phyloP scores from a whole-genome alignment of 805 yeast genomes.

The Candida chilensis region DNA sequence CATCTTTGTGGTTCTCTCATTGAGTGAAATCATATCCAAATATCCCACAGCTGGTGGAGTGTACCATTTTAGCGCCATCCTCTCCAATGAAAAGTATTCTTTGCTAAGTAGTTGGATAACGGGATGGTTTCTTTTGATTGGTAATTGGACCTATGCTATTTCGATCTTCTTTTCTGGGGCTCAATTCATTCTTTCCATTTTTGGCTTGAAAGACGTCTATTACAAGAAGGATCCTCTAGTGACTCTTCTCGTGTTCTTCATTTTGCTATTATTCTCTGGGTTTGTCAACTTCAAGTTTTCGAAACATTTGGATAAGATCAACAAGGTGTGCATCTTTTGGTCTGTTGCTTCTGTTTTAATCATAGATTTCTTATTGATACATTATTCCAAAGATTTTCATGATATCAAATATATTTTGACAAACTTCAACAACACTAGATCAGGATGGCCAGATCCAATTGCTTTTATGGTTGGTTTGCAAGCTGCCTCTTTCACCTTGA shows the following conservation, averaged over 20 bases:
- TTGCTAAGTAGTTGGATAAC: conserved; percentile 63
- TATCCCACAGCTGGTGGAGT: conserved; percentile 73
- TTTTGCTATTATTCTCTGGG: conserved; percentile 50
- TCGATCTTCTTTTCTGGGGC: conserved; percentile 72
- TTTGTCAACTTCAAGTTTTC: conserved; percentile 56
- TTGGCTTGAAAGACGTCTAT: conserved; percentile 51
- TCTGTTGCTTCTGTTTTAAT: conserved; percentile 60
- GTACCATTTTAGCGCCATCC: conserved; percentile 68
- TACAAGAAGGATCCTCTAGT: conserved; percentile 47
- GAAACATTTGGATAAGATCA: conserved; percentile 50
- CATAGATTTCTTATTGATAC: conserved; percentile 52
- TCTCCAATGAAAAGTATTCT: conserved; percentile 52
- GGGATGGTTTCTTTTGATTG: conserved; percentile 67
- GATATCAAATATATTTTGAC: conserved; percentile 52
- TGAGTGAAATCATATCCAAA: conserved; percentile 71
- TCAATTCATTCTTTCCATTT: conserved; percentile 58
- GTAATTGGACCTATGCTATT: conserved; percentile 72
- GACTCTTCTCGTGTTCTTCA: conserved; percentile 48
- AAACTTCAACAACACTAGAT: conserved; percentile 58
- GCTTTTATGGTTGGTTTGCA: conserved; percentile 75
- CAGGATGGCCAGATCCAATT: conserved; percentile 67
- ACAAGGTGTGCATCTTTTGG: conserved; percentile 67
- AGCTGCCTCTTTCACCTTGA: conserved; percentile 70
- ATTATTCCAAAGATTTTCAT: conserved; percentile 51
- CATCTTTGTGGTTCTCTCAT: conserved; percentile 55